These are phyloP conservation scores for Glaciozyma martinii DNA, from an alignment of 768 basidiomycete genomes.

Conservation along the genomic window DNA sequence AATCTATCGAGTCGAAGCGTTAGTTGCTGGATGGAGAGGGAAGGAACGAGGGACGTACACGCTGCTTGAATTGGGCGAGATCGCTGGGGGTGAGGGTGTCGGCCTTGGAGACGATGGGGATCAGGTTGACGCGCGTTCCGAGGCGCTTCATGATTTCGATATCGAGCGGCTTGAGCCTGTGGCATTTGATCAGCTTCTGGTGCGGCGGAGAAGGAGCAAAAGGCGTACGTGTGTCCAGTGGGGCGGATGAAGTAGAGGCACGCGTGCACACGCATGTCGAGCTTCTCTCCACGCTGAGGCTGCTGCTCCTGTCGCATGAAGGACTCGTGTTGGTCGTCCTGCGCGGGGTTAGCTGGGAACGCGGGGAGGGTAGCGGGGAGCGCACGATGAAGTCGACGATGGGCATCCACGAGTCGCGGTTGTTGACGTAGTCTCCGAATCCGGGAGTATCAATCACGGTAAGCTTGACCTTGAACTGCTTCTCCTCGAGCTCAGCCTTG, in stretches of 20 bases:
- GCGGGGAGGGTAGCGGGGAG: neutral
- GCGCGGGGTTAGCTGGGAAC: constrained; percentile 41
- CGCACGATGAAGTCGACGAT: constrained; percentile 84
- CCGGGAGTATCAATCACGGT: constrained; percentile 98
- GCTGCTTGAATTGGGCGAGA: constrained; percentile 81
- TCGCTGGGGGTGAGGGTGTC: constrained; percentile 95
- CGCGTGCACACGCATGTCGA: constrained; percentile 88
- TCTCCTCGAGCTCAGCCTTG: constrained; percentile 98
- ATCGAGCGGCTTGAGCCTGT: constrained; percentile 86
- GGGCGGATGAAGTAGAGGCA: constrained; percentile 95
- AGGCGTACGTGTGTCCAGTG: constrained; percentile 82
- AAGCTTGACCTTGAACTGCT: constrained; percentile 98
- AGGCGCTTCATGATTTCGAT: constrained; percentile 99
- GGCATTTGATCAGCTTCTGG: neutral
- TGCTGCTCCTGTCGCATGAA: constrained; percentile 80
- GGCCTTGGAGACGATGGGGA: constrained; percentile 94
- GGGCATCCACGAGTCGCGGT: constrained; percentile 95
- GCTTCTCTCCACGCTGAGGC: constrained; percentile 88
- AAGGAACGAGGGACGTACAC: constrained; percentile 49
- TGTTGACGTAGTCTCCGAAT: constrained; percentile 99
- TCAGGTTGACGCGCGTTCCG: constrained; percentile 93
- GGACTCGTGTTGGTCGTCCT: constrained; percentile 44
- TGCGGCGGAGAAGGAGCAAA: neutral
- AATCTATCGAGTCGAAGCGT: constrained; percentile 47
- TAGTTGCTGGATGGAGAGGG: neutral